A percentile compares a stretch with the other conserved stretches of the same genome.
Conservation (phyloP, 768 basidiomycete genomes). For the Kwoniella dendrophila region DNA sequence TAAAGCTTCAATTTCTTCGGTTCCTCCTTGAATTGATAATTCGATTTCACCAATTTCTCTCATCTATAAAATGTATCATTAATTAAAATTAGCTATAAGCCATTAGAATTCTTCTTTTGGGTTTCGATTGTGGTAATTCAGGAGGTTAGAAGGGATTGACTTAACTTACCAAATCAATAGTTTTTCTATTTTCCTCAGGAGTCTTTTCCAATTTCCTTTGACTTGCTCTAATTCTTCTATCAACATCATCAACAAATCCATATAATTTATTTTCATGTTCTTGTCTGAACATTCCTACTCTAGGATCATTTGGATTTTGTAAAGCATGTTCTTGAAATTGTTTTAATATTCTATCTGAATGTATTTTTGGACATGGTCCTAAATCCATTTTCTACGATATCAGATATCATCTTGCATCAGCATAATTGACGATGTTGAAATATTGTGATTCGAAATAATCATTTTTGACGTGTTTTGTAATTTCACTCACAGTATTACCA, state of each 20-base stretch:
- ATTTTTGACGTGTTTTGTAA: too few species aligned
- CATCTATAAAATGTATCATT: constrained; percentile 66
- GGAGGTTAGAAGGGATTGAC: not conserved
- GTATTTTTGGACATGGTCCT: constrained; percentile 94
- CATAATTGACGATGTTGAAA: not conserved
- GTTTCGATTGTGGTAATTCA: not conserved
- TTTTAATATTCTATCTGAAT: constrained; percentile 88
- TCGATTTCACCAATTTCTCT: constrained; percentile 99
- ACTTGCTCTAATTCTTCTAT: constrained; percentile 88
- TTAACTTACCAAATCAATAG: constrained; percentile 78
- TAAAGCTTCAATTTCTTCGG: constrained; percentile 93
- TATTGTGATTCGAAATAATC: too few species aligned
- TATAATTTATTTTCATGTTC: constrained; percentile 97
- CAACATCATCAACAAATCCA: constrained; percentile 96
- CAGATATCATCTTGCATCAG: too few species aligned
- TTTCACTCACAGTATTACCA: constrained; percentile 89
- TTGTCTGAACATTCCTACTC: constrained; percentile 83
- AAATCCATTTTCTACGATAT: constrained; percentile 92
- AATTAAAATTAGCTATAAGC: too few species aligned
- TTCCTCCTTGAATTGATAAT: constrained; percentile 96
- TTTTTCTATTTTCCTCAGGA: constrained; percentile 98
- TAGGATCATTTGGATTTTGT: constrained; percentile 73
- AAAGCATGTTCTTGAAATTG: constrained; percentile 82
- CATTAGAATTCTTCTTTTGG: not conserved
- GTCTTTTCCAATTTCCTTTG: constrained; percentile 97